A percentile compares a stretch with the other conserved stretches of the same genome.
These are phyloP conservation scores for Amanita rimosa DNA, from an alignment of 768 basidiomycete species.

Conservation along the genomic window DNA sequence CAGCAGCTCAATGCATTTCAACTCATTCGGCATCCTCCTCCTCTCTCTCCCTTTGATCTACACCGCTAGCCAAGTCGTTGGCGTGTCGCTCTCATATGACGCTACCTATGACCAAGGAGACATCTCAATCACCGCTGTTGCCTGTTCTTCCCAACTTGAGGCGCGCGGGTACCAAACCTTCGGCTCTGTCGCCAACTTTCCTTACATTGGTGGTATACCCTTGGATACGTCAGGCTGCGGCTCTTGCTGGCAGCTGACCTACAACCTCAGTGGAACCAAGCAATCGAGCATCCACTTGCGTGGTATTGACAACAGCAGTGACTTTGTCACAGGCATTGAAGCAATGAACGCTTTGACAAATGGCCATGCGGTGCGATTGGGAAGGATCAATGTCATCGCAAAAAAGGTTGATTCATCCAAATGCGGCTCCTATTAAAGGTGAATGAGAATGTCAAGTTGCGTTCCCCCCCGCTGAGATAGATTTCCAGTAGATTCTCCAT, in stretches of 20 bases:
- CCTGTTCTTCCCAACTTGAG: slow-evolving; percentile 19
- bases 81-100: slow-evolving; percentile 24
- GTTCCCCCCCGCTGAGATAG: too few relatives aligned
- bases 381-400: slow-evolving; percentile 15
- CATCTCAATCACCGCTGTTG: slow-evolving; percentile 17
- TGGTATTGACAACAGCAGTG: slow-evolving; percentile 27
- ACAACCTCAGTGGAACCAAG: slow-evolving; percentile 15
- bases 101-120: slow-evolving; percentile 25
- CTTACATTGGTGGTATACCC: slow-evolving; percentile 37
- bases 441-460: neutral
- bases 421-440: slow-evolving; percentile 13
- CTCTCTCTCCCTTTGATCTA: slow-evolving; percentile 4
- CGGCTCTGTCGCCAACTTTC: slow-evolving; percentile 36
- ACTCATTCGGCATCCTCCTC: neutral
- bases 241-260: slow-evolving; percentile 43
- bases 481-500: too few relatives aligned
- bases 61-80: slow-evolving; percentile 1
- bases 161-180: slow-evolving; percentile 29
- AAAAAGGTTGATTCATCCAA: slow-evolving; percentile 12
- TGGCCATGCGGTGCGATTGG: slow-evolving; percentile 15
- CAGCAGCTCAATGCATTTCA: neutral
- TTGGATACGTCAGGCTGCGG: slow-evolving; percentile 40
- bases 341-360: slow-evolving; percentile 25
- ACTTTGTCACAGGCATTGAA: slow-evolving; percentile 16
- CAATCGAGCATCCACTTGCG: slow-evolving; percentile 27